These are phyloP conservation scores for Fennellomyces sp. DNA, from an alignment of 371 early-diverging fungal genomes.

Conservation along the genomic window DNA sequence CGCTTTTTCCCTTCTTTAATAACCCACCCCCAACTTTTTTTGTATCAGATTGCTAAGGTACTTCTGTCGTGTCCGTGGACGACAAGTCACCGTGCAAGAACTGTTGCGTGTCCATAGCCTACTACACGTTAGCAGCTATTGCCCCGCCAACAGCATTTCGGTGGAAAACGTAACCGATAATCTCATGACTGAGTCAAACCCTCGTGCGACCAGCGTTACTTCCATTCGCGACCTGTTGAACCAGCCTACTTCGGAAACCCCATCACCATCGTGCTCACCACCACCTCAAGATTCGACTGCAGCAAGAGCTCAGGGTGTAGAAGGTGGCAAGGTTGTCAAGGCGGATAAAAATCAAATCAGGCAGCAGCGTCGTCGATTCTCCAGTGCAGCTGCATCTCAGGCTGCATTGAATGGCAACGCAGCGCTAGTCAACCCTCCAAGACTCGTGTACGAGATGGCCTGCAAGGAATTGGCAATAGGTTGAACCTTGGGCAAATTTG, in stretches of 20 bases:
- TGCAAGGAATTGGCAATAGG: slow-evolving; percentile 61
- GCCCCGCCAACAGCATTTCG: slow-evolving; percentile 22
- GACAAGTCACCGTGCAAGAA: slow-evolving; percentile 57
- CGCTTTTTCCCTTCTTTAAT: too few relatives aligned
- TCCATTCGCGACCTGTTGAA: slow-evolving; percentile 44
- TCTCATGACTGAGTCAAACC: slow-evolving; percentile 15
- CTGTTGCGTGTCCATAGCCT: slow-evolving; percentile 54
- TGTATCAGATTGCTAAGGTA: slow-evolving; percentile 50
- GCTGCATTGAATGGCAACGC: slow-evolving; percentile 11
- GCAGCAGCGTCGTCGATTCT: slow-evolving; percentile 56
- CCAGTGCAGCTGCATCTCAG: slow-evolving; percentile 31
- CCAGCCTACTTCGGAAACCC: neutral
- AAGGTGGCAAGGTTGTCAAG: slow-evolving; percentile 60
- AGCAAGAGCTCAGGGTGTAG: slow-evolving; percentile 31
- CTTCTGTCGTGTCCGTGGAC: slow-evolving; percentile 52
- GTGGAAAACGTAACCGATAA: slow-evolving; percentile 12
- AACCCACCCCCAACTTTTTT: too few relatives aligned
- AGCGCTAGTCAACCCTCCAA: slow-evolving; percentile 48
- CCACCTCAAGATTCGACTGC: neutral
- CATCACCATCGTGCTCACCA: slow-evolving; percentile 9
- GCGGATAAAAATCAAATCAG: slow-evolving; percentile 98
- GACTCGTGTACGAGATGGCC: slow-evolving; percentile 53
- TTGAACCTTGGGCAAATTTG: slow-evolving; percentile 23
- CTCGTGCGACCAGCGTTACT: slow-evolving; percentile 20
- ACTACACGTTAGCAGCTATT: slow-evolving; percentile 60